Evolutionary conservation across 306 rosid genomes (phyloP), one percentile per base, ranked within the genome.

Genomic region (Prunus davidiana): DNA sequence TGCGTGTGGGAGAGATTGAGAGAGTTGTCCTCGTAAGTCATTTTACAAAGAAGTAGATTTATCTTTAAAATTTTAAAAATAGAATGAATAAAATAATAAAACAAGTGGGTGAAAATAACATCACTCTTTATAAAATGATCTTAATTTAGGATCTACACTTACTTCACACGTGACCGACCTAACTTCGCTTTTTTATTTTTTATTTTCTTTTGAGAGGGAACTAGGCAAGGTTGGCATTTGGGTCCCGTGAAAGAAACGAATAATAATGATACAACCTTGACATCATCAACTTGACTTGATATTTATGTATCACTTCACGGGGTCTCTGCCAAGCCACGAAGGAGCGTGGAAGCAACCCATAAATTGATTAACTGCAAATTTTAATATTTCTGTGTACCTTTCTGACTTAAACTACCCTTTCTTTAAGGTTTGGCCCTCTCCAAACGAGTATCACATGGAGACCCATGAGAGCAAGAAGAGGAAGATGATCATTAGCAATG

Each of bases 391-490:
- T 58, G 18, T 22, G 18, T 24, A 58, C 9, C 5, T 55, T 8
- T 18, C 12, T 55, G 12, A 55, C 9, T 8, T 8, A 55, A n/a
- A 58, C 64, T 22, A 12, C 51, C 15, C 4, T 12, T 47, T 1
- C 43, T 38, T 38, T 38, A 1, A 1, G 12, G 16, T 4, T 9
- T 56, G 62, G 62, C 34, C 32, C 16, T 22, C 22, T 24, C 64
- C 32, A 22, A 12, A 3, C 64, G 7, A 4, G 30, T 25, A 81
- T 51, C 12, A 55, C 1, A 38, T 51, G 58, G 63, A 54, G 28
- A 38, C 47, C 55, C 10, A 12, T 11, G 82, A 83, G 34, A 22
- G 52, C 10, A 45, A 78, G 46, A 86, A 82, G 83, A 89, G 89
- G 72, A 86, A 81, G 86, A 47, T 24, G 14, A 69, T 32, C 25